Evolutionary conservation across 2,329 filamentous ascomycete genomes (phyloP), one percentile per base, ranked within the genome.

Genomic region (Domatiomyces catenatus): DNA sequence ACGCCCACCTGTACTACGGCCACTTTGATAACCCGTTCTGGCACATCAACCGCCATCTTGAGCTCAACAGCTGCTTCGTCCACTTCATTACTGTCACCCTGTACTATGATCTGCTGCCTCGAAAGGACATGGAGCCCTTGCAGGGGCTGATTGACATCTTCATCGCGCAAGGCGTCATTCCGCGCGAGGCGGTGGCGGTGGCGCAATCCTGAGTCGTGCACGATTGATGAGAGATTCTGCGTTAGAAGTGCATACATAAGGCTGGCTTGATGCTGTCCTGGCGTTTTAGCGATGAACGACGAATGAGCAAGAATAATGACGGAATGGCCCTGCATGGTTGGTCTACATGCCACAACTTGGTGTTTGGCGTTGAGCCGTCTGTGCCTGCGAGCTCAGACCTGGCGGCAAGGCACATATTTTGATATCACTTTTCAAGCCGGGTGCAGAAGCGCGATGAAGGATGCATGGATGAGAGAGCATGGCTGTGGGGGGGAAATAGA

Each of bases 1-100:
- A 98, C 64, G 84, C 92, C 46, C 92, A 98, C 68, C 80, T 98
- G 54, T 98, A 98, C 74, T 95, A 94, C 77, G 86, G 89, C 51
- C 92, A 98, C 68, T 98, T 86, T 68, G 72, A 81, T 54, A 84
- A 87, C 58, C 84, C 84, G 4, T 87, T 88, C 68, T 90, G 87
- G 69, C 83, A 89, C 66, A 75, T 90, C 57, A 87, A 85, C 69
- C 69, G 70, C 52, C 69, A 71, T 50, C 66, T 88, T 65, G 83
- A 86, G 60, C 75, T 90, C 54, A 92, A 92, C 73, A 88, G 84
- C 66, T 88, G 84, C 68, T 92, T 92, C 66, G 85, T 84, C 45
- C 85, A 90, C 70, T 92, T 90, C 59, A 76, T 89, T 55, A 76
- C 86, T 19, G 86, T 86, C 3, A 83, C 84, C 44, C 88, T 84